These are phyloP conservation scores for Amauroascus verrucosus DNA, from an alignment of 2,329 filamentous ascomycete genomes.

Conservation along the genomic window DNA sequence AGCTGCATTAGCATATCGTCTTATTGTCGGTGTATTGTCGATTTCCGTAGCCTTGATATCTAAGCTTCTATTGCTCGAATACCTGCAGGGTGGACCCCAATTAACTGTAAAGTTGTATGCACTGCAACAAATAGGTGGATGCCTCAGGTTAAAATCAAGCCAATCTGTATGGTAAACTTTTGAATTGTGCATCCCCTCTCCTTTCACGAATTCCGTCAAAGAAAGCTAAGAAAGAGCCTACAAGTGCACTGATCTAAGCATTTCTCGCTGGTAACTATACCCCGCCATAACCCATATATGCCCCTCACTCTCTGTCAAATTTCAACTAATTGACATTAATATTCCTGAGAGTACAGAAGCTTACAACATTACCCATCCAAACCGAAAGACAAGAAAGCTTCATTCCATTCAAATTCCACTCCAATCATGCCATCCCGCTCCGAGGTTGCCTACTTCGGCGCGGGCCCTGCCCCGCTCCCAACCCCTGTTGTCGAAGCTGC, in stretches of 20 bases:
- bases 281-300: neutral
- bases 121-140: no score
- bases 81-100: no score
- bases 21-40: no score
- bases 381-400: neutral
- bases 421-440: conserved; percentile 15
- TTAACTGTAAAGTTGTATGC: no score
- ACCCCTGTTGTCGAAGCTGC: conserved; percentile 70
- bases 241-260: neutral
- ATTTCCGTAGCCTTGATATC: no score
- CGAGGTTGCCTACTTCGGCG: conserved; percentile 61
- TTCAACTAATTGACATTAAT: no score
- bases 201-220: neutral
- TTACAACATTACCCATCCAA: neutral
- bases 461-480: conserved; percentile 78
- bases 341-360: neutral
- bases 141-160: no score
- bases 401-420: neutral
- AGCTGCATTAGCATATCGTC: neutral
- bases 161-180: no score
- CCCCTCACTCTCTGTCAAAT: neutral
- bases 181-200: neutral
- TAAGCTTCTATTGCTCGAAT: no score
- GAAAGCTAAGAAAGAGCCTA: neutral
- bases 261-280: neutral